These are phyloP conservation scores for Saccharomycopsis guyanensis DNA, from an alignment of 805 yeast genomes.

Conservation along the genomic window DNA sequence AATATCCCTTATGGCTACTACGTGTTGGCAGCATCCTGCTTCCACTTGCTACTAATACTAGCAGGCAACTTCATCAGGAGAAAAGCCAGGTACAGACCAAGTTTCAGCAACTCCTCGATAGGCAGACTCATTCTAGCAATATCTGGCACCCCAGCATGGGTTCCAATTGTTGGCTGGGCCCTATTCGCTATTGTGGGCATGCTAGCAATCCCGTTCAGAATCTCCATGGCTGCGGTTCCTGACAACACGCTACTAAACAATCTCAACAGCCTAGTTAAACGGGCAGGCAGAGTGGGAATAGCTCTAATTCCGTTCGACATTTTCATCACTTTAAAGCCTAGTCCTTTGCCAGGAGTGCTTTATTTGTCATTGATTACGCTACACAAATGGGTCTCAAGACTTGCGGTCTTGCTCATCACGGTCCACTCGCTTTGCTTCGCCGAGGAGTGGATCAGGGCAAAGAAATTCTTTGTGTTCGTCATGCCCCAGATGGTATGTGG, in stretches of 20 bases:
- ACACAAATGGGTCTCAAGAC: conserved; percentile 68
- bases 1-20: too few relatives aligned
- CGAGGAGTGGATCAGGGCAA: conserved; percentile 37
- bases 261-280: conserved; percentile 13
- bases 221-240: neutral
- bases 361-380: conserved; percentile 49
- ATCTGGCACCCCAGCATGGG: neutral
- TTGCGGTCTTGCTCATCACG: conserved; percentile 38
- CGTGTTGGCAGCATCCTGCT: too few relatives aligned
- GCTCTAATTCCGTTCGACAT: conserved; percentile 52
- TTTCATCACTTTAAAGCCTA: conserved; percentile 48
- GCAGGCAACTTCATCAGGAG: too few relatives aligned
- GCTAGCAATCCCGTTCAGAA: neutral
- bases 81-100: too few relatives aligned
- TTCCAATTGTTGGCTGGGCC: neutral
- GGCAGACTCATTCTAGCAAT: too few relatives aligned
- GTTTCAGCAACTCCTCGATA: too few relatives aligned
- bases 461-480: conserved; percentile 25
- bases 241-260: too few relatives aligned
- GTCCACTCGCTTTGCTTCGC: conserved; percentile 49
- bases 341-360: conserved; percentile 36
- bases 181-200: neutral
- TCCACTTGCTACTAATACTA: too few relatives aligned
- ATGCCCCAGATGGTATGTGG: conserved; percentile 62
- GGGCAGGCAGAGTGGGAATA: conserved; percentile 57